phyloP scores from a whole-genome alignment of 805 yeast genomes.

The Lipomyces oligophaga region DNA sequence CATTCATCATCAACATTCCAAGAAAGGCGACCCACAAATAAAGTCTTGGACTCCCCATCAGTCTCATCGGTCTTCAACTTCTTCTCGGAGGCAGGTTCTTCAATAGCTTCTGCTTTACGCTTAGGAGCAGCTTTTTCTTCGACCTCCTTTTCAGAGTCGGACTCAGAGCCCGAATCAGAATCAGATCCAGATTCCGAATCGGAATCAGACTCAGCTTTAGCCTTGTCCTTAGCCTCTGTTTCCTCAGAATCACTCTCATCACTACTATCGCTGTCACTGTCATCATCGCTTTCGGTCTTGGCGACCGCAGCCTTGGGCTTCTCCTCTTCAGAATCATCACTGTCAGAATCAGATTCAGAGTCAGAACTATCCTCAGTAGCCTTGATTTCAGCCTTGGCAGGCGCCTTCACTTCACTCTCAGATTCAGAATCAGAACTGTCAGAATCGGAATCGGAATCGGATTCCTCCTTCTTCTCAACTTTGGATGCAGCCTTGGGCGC shows the following conservation, averaged over 20 bases:
- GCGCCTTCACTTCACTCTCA: constrained; percentile 29
- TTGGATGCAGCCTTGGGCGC: constrained; percentile 30
- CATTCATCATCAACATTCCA: constrained; percentile 97
- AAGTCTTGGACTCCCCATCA: constrained; percentile 68
- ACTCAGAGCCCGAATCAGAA: constrained; percentile 30
- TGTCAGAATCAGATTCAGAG: constrained; percentile 1
- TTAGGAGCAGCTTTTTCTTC: constrained; percentile 32
- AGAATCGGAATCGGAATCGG: constrained; percentile 35
- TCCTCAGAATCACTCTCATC: constrained; percentile 33
- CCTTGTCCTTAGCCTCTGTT: constrained; percentile 34
- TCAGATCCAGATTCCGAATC: constrained; percentile 18
- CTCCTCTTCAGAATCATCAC: constrained; percentile 12
- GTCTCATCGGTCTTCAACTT: constrained; percentile 46
- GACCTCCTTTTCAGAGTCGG: constrained; percentile 39
- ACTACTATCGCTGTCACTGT: constrained; percentile 34
- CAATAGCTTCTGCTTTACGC: constrained; percentile 40
- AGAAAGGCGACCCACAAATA: constrained; percentile 95
- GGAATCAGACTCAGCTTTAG: constrained; percentile 30
- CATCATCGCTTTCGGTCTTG: constrained; percentile 34
- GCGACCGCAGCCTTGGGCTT: constrained; percentile 38
- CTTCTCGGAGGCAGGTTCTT: constrained; percentile 47
- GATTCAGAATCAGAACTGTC: constrained; percentile 35
- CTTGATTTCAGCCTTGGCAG: constrained; percentile 15
- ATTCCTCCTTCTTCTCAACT: constrained; percentile 10
- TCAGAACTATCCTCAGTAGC: not conserved